Percentiles rank a stretch among this genome's conserved stretches.
phyloP scores from a whole-genome alignment of 1,139 yeast species.

The Sugiyamaella castrensis region DNA sequence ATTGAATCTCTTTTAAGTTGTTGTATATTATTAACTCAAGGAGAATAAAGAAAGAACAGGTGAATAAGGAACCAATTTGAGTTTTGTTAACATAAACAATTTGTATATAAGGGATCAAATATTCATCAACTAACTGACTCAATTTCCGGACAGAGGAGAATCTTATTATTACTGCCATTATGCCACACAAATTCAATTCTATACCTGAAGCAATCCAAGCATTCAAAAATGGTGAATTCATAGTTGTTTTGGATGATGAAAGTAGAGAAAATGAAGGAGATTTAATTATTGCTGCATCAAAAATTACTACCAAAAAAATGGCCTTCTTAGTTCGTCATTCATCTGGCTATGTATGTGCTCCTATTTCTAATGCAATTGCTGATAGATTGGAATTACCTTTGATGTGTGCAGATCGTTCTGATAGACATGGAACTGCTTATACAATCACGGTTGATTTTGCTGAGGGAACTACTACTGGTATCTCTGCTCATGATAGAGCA shows the following conservation, averaged over 20 bases:
- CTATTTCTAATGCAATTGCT: slow-evolving; percentile 74
- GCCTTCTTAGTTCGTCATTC: slow-evolving; percentile 85
- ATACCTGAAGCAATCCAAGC: slow-evolving; percentile 77
- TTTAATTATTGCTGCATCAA: slow-evolving; percentile 84
- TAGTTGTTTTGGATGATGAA: slow-evolving; percentile 95
- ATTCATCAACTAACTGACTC: too few species aligned
- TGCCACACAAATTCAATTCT: slow-evolving; percentile 27
- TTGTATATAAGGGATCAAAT: too few species aligned
- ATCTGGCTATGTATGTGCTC: slow-evolving; percentile 93
- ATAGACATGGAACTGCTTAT: slow-evolving; percentile 95
- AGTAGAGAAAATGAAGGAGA: slow-evolving; percentile 97
- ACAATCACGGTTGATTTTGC: slow-evolving; percentile 84
- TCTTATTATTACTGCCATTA: not conserved
- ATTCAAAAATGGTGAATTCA: slow-evolving; percentile 77
- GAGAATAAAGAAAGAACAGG: too few species aligned
- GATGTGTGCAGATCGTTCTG: slow-evolving; percentile 65
- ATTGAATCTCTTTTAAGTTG: too few species aligned
- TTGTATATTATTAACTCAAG: too few species aligned
- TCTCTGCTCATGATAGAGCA: slow-evolving; percentile 91
- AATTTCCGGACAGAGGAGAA: too few species aligned
- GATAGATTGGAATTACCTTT: slow-evolving; percentile 76
- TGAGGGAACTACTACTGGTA: slow-evolving; percentile 93
- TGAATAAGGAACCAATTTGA: too few species aligned
- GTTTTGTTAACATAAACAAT: too few species aligned
- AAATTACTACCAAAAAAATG: slow-evolving; percentile 79